Evolutionary conservation across 1,139 yeast species (phyloP).

Genomic region (Pneumocystis jirovecii): DNA sequence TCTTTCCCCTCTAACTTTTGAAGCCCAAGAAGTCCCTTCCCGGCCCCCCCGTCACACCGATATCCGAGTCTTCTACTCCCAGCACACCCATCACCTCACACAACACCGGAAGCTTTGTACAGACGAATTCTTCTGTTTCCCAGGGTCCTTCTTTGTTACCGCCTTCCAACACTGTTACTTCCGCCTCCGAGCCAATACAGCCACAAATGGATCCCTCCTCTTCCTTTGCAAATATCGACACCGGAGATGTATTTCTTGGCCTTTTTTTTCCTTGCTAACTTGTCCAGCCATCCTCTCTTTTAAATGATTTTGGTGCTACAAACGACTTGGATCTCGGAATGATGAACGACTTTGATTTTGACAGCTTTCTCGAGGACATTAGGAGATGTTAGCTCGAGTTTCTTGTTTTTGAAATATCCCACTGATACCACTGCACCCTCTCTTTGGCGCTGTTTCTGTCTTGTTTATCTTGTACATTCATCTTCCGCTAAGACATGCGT

Average conservation of each 20-base stretch:
- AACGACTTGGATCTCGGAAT: slow-evolving; percentile 9
- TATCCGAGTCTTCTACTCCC: slow-evolving; percentile 28
- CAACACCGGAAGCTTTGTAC: slow-evolving; percentile 16
- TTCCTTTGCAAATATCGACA: neutral
- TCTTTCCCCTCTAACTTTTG: slow-evolving; percentile 8
- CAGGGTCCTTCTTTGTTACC: neutral
- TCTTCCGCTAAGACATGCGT: too few species aligned
- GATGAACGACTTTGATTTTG: slow-evolving; percentile 14
- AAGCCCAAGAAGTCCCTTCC: slow-evolving; percentile 12
- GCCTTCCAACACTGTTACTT: neutral
- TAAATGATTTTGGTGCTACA: slow-evolving; percentile 3
- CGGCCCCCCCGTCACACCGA: slow-evolving; percentile 22
- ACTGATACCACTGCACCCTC: neutral
- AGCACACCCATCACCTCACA: slow-evolving; percentile 28
- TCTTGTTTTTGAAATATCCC: neutral
- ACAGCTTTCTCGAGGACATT: slow-evolving; percentile 12
- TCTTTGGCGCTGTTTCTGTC: too few species aligned
- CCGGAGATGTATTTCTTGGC: neutral
- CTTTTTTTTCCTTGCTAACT: neutral
- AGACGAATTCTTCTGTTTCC: neutral
- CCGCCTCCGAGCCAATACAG: neutral
- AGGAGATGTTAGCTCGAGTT: neutral
- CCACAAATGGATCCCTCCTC: neutral
- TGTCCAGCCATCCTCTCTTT: neutral
- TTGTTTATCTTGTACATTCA: too few species aligned